Evolutionary conservation across 441 rosid species (phyloP), one percentile per base, ranked within the genome.

Genomic region (Pelargonium citronellum): DNA sequence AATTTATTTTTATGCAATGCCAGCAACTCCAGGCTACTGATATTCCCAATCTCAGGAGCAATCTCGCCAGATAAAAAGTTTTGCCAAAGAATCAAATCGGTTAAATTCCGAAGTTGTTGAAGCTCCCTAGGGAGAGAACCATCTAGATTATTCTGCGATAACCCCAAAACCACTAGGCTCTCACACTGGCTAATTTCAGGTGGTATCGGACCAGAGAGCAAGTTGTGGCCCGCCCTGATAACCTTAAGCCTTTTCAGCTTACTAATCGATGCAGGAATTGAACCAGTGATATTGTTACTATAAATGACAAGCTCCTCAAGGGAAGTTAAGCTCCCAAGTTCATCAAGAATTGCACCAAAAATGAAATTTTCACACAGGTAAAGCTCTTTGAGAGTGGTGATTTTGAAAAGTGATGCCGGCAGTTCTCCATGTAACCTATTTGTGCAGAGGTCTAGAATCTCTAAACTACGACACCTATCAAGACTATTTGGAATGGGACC

Each of bases 51-150:
- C 85, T 94, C 99, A 72, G 72, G 78, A 0, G 99, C 97, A 60
- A 91, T 84, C 19, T 69, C 78, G 16, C 96, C 96, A 0, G 92
- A 80, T 37, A 91, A 75, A 71, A 85, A 86, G 75, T 94, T 94
- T 67, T 79, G 84, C 97, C 95, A 91, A 4, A 94, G 78, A 74
- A 94, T 85, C 73, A 94, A 77, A 67, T 86, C 94, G 41, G 81
- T 80, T 78, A 94, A 84, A 62, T 79, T 82, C n/a, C 79, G 77
- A 30, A 94, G 90, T 89, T 78, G 82, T 63, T 97, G 97, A 62
- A 91, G 70, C 68, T 91, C 97, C 80, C 79, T 87, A 0, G 99
- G 99, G 72, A 94, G 75, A 71, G 85, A 82, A 39, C 96, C 99
- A 49, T 88, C 91, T 15, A 94, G 78, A 63, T 73, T 44, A 76